Conservation (phyloP, 208 protist genomes). For the Trypanosoma caninum region DNA sequence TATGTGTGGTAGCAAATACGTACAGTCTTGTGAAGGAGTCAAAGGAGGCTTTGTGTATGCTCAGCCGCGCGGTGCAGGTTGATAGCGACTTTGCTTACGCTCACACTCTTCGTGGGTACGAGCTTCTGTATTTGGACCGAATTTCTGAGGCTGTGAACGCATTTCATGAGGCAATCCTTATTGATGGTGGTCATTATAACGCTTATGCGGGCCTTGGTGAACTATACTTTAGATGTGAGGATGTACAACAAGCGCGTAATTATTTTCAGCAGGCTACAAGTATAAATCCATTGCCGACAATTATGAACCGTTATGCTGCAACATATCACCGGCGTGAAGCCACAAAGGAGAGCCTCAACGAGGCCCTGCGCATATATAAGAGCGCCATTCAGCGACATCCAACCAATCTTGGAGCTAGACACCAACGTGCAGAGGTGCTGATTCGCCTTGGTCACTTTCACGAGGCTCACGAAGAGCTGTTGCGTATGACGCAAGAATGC, state of each 20-base stretch:
- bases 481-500: slow-evolving; percentile 61
- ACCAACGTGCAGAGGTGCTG: slow-evolving; percentile 89
- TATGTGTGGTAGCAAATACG: slow-evolving; percentile 93
- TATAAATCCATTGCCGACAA: slow-evolving; percentile 81
- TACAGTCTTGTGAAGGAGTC: slow-evolving; percentile 94
- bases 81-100: slow-evolving; percentile 89
- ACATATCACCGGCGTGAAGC: slow-evolving; percentile 59
- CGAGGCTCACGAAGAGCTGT: slow-evolving; percentile 71
- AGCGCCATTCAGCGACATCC: slow-evolving; percentile 71
- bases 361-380: slow-evolving; percentile 76
- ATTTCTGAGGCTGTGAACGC: slow-evolving; percentile 85
- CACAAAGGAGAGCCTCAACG: slow-evolving; percentile 35
- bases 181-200: slow-evolving; percentile 94
- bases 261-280: slow-evolving; percentile 88
- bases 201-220: slow-evolving; percentile 96
- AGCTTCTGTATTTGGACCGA: slow-evolving; percentile 92
- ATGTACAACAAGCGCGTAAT: slow-evolving; percentile 80
- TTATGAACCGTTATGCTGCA: slow-evolving; percentile 73
- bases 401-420: slow-evolving; percentile 81
- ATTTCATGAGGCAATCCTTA: slow-evolving; percentile 90
- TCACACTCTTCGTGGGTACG: slow-evolving; percentile 93
- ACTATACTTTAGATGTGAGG: slow-evolving; percentile 90
- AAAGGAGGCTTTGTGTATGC: slow-evolving; percentile 92
- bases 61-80: slow-evolving; percentile 91
- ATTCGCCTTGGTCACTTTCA: slow-evolving; percentile 60